A percentile compares a stretch with the other conserved stretches of the same genome.
phyloP scores from a whole-genome alignment of 2,329 filamentous ascomycete genomes.

The Lasiodiplodia hormozganensis region DNA sequence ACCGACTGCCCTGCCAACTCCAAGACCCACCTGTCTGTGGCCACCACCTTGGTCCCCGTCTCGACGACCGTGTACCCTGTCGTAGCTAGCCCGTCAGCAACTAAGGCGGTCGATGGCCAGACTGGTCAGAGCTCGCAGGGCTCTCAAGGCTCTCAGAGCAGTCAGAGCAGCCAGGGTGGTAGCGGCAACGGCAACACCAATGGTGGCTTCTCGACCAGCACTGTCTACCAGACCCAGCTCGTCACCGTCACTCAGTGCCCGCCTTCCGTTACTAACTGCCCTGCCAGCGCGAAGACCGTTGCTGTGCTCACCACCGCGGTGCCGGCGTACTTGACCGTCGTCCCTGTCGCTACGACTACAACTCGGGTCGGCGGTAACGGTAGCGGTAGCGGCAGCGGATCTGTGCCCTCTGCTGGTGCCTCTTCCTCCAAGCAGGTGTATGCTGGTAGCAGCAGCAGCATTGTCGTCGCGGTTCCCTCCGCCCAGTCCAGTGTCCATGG shows the following conservation, averaged over 20 bases:
- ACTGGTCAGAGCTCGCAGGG: not conserved
- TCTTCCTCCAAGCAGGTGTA: not conserved
- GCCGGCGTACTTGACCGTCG: slow-evolving; percentile 8
- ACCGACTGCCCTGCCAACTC: slow-evolving; percentile 35
- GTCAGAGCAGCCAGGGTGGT: not conserved
- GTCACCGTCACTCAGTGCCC: slow-evolving; percentile 15
- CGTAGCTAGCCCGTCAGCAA: not conserved
- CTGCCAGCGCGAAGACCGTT: slow-evolving; percentile 32
- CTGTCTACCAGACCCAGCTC: slow-evolving; percentile 16
- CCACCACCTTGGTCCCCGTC: slow-evolving; percentile 16
- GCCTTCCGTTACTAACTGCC: slow-evolving; percentile 31
- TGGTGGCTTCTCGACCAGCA: not conserved
- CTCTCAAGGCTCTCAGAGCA: not conserved
- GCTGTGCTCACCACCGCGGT: slow-evolving; percentile 19
- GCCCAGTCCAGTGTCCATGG: not conserved
- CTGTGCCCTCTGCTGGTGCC: not conserved
- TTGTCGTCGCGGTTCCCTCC: not conserved
- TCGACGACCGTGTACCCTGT: slow-evolving; percentile 12
- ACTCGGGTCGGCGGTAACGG: not conserved
- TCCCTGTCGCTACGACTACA: not conserved
- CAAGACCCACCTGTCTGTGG: slow-evolving; percentile 17
- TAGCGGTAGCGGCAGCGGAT: not conserved
- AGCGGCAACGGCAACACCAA: not conserved
- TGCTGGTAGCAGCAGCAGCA: not conserved
- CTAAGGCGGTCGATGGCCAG: not conserved